phyloP scores from a whole-genome alignment of 2,329 filamentous ascomycete species.

The Pseudopyricularia javanii region DNA sequence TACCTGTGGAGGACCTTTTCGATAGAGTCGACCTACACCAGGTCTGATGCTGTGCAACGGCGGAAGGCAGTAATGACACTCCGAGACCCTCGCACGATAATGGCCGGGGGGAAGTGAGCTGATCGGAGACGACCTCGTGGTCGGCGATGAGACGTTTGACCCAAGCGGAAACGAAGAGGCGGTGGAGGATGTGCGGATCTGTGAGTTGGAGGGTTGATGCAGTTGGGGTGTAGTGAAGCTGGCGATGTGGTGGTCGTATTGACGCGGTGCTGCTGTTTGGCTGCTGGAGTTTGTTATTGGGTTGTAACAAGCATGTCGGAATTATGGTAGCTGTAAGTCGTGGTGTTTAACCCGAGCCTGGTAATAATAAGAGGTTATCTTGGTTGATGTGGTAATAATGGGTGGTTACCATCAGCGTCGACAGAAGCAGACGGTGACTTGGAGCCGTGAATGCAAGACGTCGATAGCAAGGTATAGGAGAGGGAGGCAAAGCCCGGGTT shows the following conservation, averaged over 20 bases:
- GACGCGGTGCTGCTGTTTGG: background rate
- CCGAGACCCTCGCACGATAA: background rate
- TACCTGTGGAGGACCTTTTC: background rate
- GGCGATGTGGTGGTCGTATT: background rate
- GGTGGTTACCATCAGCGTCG: background rate
- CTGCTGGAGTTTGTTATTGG: background rate
- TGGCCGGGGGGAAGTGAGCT: background rate
- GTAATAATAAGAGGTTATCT: too few relatives aligned
- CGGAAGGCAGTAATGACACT: background rate
- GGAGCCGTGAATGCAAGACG: background rate
- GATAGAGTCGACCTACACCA: background rate
- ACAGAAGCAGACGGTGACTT: background rate
- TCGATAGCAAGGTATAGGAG: background rate
- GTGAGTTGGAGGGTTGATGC: background rate
- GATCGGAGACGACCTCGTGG: background rate
- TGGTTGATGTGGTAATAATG: background rate
- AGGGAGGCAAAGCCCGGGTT: background rate
- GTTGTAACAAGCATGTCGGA: too few relatives aligned
- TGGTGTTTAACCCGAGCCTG: background rate
- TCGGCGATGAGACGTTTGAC: background rate
- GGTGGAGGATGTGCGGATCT: background rate
- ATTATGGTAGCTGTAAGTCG: too few relatives aligned
- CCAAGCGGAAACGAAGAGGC: background rate
- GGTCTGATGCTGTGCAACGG: background rate
- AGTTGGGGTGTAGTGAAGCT: background rate